A percentile compares a stretch with the other conserved stretches of the same genome.
Conservation (phyloP, 208 protist genomes). For the Acanthamoeba polyphaga region DNA sequence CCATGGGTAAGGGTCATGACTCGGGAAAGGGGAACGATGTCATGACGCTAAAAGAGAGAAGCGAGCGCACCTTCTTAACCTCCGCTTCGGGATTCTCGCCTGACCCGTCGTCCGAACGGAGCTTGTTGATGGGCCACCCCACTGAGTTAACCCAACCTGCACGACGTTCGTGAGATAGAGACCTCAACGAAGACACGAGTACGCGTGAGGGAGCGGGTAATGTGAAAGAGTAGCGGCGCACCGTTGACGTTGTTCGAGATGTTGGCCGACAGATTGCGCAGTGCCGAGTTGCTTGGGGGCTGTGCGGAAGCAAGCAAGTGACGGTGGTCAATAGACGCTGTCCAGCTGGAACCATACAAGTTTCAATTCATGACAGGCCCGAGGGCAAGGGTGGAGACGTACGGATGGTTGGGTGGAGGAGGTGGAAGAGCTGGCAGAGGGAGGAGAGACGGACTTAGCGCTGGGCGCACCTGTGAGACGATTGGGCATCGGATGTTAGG, state of each 20-base stretch:
- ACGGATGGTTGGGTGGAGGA: background rate
- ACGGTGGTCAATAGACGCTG: too few relatives aligned
- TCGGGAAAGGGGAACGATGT: too few relatives aligned
- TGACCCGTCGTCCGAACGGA: background rate
- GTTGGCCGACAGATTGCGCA: constrained; percentile 15
- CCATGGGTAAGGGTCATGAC: background rate
- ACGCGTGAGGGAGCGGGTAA: background rate
- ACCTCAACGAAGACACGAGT: background rate
- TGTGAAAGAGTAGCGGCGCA: background rate
- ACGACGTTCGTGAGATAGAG: background rate
- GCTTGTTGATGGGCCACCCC: constrained; percentile 17
- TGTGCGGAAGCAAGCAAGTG: background rate
- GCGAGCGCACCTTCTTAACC: background rate
- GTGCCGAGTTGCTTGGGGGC: background rate
- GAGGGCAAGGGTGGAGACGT: background rate
- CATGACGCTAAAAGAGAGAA: background rate
- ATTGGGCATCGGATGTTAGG: background rate
- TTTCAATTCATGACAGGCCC: too few relatives aligned
- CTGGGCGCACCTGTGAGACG: background rate
- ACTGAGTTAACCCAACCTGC: constrained; percentile 28
- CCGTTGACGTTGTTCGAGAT: constrained; percentile 52
- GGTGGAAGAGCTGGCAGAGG: background rate
- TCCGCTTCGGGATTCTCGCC: background rate
- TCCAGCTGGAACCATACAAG: background rate
- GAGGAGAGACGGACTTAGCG: background rate